Evolutionary conservation across 345 rosid genomes (phyloP), one percentile per base, ranked within the genome.

Genomic region (Syzygium aqueum): DNA sequence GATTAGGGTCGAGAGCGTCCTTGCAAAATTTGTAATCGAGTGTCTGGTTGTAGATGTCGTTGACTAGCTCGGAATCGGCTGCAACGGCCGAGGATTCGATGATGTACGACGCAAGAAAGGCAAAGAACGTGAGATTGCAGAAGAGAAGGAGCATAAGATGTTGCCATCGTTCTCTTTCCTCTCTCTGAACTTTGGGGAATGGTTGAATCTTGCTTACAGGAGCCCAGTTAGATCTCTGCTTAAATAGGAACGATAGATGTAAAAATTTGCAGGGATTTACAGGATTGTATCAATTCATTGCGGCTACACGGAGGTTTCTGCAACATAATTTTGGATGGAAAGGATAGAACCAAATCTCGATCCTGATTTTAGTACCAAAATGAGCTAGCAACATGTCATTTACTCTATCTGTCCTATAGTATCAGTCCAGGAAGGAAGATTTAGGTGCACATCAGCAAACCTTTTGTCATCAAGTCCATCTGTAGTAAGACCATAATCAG

Each of bases 11-110:
- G n/a, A 89, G 89, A 40, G 89, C 37, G 1, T 83, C 23, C 25
- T 65, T 19, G 52, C 89, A 92, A 88, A 65, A 88, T 22, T 27
- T 30, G 87, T 80, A 53, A 89, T 86, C 77, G 14, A 90, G 67
- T 8, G 65, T 25, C 11, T 49, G 53, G 50, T 52, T 27, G 89
- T 92, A 92, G 40, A 89, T 89, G 53, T 40, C 21, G 57, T 85
- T 49, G 7, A 88, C 87, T 3, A 89, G 86, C 77, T n/a, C 53
- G 3, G 49, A 5, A 23, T 11, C 51, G 37, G 54, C 33, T 3
- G 37, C 3, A 6, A 53, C 53, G 5, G 3, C 25, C 30, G 2
- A 46, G 53, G 54, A 46, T 50, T 21, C 15, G 9, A 19, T 46
- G 33, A 53, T 49, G 54, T n/a, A 25, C 40, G 50, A 11, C 15